Evolutionary conservation across 2,329 filamentous ascomycete species (phyloP).

Genomic region (Blastomyces gilchristii): DNA sequence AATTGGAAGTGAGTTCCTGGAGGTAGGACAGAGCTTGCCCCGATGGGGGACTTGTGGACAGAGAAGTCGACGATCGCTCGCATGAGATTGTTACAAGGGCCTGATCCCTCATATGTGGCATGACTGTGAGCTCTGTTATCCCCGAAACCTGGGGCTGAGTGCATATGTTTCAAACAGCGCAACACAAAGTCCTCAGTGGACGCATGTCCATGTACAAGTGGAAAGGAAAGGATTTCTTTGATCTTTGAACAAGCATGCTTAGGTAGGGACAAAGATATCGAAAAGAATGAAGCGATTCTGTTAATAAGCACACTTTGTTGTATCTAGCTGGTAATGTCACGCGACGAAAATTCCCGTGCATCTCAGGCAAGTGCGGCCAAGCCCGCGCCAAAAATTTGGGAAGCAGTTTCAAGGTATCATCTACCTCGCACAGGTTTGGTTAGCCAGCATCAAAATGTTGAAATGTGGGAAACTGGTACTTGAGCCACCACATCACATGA

Average conservation of each 20-base stretch:
- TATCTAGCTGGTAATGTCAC: background rate
- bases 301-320: background rate
- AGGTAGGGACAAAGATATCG: background rate
- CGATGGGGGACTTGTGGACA: background rate
- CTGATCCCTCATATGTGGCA: constrained; percentile 18
- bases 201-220: background rate
- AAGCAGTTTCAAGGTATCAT: background rate
- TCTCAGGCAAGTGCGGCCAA: background rate
- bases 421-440: background rate
- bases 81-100: constrained; percentile 3
- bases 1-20: constrained; percentile 23
- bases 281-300: background rate
- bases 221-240: background rate
- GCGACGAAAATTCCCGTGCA: background rate
- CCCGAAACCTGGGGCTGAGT: background rate
- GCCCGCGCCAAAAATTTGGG: too few relatives aligned
- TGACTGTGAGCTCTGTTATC: background rate
- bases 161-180: background rate
- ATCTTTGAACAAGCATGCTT: background rate
- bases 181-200: background rate
- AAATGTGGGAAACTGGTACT: background rate
- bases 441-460: background rate
- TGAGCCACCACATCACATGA: too few relatives aligned
- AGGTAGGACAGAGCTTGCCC: constrained; percentile 9
- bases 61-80: background rate